Percentiles rank a stretch among this genome's conserved stretches.
These are phyloP conservation scores for Emericellopsis cladophorae DNA, from an alignment of 2,329 filamentous ascomycete genomes.

Conservation along the genomic window DNA sequence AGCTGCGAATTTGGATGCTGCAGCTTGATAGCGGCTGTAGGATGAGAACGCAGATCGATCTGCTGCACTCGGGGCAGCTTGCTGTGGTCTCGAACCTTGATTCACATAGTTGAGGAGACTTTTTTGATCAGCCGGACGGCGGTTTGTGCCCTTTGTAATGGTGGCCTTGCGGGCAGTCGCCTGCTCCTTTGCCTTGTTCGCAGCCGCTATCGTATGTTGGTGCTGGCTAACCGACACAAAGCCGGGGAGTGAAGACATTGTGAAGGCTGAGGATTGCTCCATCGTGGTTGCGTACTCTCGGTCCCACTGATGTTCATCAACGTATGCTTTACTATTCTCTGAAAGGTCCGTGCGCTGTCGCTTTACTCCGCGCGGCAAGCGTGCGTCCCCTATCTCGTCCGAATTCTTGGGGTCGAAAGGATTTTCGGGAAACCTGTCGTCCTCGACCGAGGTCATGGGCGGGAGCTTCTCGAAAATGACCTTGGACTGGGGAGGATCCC, in stretches of 20 bases:
- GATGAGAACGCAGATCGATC: conserved; percentile 7
- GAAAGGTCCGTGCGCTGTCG: conserved; percentile 13
- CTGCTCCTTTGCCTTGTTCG: conserved; percentile 6
- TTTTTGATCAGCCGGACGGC: conserved; percentile 23
- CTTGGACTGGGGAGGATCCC: conserved; percentile 43
- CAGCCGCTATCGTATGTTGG: conserved; percentile 22
- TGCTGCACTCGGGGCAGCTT: conserved; percentile 4
- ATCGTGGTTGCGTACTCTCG: conserved; percentile 47
- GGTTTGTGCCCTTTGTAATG: conserved; percentile 13
- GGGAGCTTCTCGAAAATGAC: conserved; percentile 40
- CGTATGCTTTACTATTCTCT: conserved; percentile 5
- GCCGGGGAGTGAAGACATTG: conserved; percentile 39
- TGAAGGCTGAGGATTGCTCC: conserved; percentile 45
- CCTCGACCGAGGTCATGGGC: conserved; percentile 44
- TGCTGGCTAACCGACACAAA: conserved; percentile 52
- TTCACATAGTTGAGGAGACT: conserved; percentile 28
- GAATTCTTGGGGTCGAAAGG: conserved; percentile 30
- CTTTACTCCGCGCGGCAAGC: conserved; percentile 10
- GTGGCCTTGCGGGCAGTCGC: conserved; percentile 7
- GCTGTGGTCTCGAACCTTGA: conserved; percentile 6
- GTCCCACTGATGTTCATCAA: conserved; percentile 21
- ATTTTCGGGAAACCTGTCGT: conserved; percentile 55
- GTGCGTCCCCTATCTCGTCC: conserved; percentile 4
- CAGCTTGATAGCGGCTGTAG: conserved; percentile 12
- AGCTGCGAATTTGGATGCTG: conserved; percentile 9